phyloP scores from a whole-genome alignment of 805 yeast species.

The Yamadazyma tumulicola region DNA sequence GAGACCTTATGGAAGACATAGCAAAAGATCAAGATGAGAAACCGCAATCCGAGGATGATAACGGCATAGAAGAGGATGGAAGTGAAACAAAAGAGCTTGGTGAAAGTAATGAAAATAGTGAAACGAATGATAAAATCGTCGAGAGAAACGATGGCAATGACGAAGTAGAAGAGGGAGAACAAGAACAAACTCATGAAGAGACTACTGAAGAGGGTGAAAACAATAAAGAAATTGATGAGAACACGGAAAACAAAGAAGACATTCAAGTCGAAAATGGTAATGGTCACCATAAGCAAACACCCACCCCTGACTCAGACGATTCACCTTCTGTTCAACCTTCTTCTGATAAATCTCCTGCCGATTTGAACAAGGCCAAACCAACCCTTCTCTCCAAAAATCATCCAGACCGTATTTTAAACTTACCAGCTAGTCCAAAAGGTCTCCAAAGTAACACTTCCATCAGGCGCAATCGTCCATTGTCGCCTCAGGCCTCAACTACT shows the following conservation, averaged over 20 bases:
- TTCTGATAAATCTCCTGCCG: too few species aligned
- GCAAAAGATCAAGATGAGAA: conserved; percentile 1
- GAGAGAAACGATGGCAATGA: neutral
- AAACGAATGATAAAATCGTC: conserved; percentile 2
- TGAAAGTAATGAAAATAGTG: conserved; percentile 2
- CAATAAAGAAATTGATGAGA: neutral
- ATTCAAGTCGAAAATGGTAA: neutral
- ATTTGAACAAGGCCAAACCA: too few species aligned
- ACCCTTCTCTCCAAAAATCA: too few species aligned
- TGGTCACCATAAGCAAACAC: too few species aligned
- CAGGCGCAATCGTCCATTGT: conserved; percentile 9
- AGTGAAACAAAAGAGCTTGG: conserved; percentile 1
- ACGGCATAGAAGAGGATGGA: neutral
- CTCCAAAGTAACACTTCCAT: too few species aligned
- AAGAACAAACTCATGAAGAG: neutral
- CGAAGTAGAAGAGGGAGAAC: conserved; percentile 6
- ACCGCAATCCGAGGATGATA: neutral
- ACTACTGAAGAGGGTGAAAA: conserved; percentile 7
- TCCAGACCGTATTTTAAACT: too few species aligned
- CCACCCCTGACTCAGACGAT: conserved; percentile 10
- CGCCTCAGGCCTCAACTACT: conserved; percentile 11
- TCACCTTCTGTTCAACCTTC: too few species aligned
- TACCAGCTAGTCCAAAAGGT: too few species aligned
- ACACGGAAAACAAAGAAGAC: neutral
- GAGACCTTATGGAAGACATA: conserved; percentile 3